Base-by-base conservation (phyloP, 23 red algal species). In the Pyropia haitanensis region DNA sequence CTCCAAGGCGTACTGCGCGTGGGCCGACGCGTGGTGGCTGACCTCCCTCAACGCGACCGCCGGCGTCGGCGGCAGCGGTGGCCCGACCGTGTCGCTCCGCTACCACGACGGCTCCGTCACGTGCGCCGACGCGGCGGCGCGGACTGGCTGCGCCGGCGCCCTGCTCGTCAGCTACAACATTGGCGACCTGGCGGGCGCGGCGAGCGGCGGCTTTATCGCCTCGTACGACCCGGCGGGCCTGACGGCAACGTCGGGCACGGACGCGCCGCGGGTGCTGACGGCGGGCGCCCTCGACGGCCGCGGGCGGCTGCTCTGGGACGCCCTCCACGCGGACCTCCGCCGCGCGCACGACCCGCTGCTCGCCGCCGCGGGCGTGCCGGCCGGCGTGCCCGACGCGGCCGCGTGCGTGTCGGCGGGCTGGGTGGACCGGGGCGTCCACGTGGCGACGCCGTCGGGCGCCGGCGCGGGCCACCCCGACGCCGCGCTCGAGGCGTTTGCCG, bases 1-100 rank as follows among this genome's bases (percentile, higher is more conserved):
- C 18, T 58, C 79, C 22, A 83, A 83, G 67, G 67, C 65, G 30
- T 73, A 83, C 17, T 73, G 79, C 52, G 64, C 73, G 27, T 73
- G 79, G 79, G 79, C 65, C 14, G 79, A 83, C 27, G 79, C 57
- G 3, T 73, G 79, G 79, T 83, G 79, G 79, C 14, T 83, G 30
- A 64, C 67, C 1, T 65, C 72, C 46, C 54, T 83, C 60, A 73
- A 73, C 4, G 18, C 21, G 57, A 72, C 28, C 27, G 22, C 46
- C 25, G 79, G 67, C 39, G 39, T 46, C 0, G 8, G 4, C 4
- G 39, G 39, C 39, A 46, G 10, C 39, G 39, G 39, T 9, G 39
- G 39, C 5, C 39, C 60, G 15, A 60, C 46, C 34, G 10, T 71
- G 46, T 56, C 50, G 14, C 34, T 32, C 50, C 65, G 79, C 46